phyloP scores from a whole-genome alignment of 139 green algal genomes.

The Ettlia oleoabundans region DNA sequence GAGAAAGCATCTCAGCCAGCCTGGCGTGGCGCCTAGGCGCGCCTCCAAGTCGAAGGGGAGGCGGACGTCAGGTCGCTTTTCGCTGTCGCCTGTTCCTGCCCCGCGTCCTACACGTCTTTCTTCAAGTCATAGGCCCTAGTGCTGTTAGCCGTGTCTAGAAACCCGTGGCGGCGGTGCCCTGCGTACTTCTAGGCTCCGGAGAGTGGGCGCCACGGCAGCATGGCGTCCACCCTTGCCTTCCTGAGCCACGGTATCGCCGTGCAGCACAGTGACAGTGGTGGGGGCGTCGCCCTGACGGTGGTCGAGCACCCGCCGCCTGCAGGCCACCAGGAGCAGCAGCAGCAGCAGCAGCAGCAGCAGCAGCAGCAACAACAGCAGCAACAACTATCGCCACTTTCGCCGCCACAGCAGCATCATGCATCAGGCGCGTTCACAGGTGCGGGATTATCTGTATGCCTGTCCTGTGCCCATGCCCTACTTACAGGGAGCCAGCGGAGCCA shows the following conservation, averaged over 20 bases:
- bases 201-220: not conserved
- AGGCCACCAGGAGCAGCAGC: not conserved
- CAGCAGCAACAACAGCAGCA: slow-evolving; percentile 23
- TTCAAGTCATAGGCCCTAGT: no score
- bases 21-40: no score
- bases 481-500: no score
- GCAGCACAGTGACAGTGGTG: not conserved
- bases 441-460: not conserved
- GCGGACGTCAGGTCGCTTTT: no score
- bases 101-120: no score
- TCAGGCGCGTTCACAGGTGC: not conserved
- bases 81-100: no score
- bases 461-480: no score
- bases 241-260: slow-evolving; percentile 14
- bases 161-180: no score
- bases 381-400: not conserved
- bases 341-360: not conserved
- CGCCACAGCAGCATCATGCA: not conserved
- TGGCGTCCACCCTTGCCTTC: slow-evolving; percentile 21
- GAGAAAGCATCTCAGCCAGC: no score
- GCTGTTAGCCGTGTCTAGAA: no score
- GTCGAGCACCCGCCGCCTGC: slow-evolving; percentile 10
- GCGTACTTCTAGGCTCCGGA: no score
- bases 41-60: no score
- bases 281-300: not conserved